Conservation (phyloP, 2,329 filamentous ascomycete genomes). For the Pestalotiopsis sp. region DNA sequence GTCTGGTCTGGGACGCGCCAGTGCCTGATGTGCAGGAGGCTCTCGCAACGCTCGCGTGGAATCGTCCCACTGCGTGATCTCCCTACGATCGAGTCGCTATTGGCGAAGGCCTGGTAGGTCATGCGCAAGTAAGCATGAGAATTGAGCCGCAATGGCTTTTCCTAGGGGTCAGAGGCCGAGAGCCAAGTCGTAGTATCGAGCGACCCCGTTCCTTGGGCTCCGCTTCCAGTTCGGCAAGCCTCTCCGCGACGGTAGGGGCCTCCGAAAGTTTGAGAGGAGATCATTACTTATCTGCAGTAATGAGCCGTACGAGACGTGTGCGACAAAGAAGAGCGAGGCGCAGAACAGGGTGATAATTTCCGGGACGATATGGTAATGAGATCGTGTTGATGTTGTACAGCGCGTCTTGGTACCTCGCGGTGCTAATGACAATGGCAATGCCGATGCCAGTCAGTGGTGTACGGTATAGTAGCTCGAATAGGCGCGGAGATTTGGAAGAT, state of each 20-base stretch:
- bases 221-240: slow-evolving; percentile 13
- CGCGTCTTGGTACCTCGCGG: neutral
- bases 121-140: neutral
- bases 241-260: slow-evolving; percentile 18
- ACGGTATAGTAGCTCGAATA: neutral
- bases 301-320: slow-evolving; percentile 28
- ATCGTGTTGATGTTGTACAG: neutral
- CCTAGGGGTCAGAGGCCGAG: neutral
- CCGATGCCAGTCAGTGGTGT: neutral
- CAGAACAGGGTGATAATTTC: slow-evolving; percentile 16
- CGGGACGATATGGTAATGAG: neutral
- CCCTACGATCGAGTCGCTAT: neutral
- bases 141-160: neutral
- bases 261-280: slow-evolving; percentile 16
- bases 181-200: neutral
- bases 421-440: neutral
- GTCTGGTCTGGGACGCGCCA: neutral
- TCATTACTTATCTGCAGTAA: slow-evolving; percentile 10
- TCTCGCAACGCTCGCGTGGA: neutral
- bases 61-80: neutral
- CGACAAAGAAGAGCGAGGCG: slow-evolving; percentile 20
- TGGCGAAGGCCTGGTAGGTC: neutral
- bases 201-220: neutral
- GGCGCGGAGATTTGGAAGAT: slow-evolving; percentile 15
- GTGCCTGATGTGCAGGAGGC: neutral